These are phyloP conservation scores for Mycogone perniciosa DNA, from an alignment of 2,329 filamentous ascomycete genomes.

Conservation along the genomic window DNA sequence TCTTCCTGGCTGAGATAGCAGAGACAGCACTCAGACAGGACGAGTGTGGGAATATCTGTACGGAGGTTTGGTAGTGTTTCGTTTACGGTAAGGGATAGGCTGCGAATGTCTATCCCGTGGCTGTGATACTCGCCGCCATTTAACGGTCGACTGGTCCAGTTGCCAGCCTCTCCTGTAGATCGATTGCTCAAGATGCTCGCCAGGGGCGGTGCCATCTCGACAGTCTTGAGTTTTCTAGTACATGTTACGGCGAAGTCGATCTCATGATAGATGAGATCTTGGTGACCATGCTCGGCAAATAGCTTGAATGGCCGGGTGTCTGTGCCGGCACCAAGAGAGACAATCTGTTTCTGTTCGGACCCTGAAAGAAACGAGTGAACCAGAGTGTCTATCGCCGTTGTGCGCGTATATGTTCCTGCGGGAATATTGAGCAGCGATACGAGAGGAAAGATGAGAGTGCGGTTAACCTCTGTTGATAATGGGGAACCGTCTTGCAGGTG, in stretches of 20 bases:
- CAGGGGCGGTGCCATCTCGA: slow-evolving; percentile 41
- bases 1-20: slow-evolving; percentile 70
- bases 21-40: slow-evolving; percentile 93
- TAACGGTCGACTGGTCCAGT: slow-evolving; percentile 38
- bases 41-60: slow-evolving; percentile 63
- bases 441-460: background rate
- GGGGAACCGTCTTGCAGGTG: slow-evolving; percentile 62
- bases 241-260: slow-evolving; percentile 78
- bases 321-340: slow-evolving; percentile 89
- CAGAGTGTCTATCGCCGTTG: slow-evolving; percentile 72
- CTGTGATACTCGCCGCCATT: slow-evolving; percentile 43
- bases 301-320: slow-evolving; percentile 84
- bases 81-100: slow-evolving; percentile 31
- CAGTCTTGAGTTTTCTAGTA: slow-evolving; percentile 54
- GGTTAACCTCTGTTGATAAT: slow-evolving; percentile 84
- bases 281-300: slow-evolving; percentile 38
- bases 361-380: slow-evolving; percentile 62
- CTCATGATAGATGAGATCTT: slow-evolving; percentile 72
- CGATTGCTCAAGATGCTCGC: slow-evolving; percentile 33
- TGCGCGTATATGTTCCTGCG: slow-evolving; percentile 85
- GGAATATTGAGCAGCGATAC: background rate
- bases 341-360: slow-evolving; percentile 59
- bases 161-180: slow-evolving; percentile 23
- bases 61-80: slow-evolving; percentile 36
- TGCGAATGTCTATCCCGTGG: slow-evolving; percentile 66